A percentile compares a stretch with the other conserved stretches of the same genome.
phyloP scores from a whole-genome alignment of 2,329 filamentous ascomycete species.

The Thermothelomyces thermophilus region DNA sequence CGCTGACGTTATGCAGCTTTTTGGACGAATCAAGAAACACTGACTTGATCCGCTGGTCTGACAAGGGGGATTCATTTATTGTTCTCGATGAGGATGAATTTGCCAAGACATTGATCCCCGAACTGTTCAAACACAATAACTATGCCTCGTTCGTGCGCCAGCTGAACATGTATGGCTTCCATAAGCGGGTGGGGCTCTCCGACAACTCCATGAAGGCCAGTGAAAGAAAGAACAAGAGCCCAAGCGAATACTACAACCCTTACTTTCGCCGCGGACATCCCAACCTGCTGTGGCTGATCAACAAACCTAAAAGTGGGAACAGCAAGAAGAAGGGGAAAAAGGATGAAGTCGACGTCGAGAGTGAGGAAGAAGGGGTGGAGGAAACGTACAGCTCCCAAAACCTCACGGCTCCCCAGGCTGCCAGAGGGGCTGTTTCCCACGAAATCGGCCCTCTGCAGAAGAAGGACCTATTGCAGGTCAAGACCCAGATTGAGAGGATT shows the following conservation, averaged over 20 bases:
- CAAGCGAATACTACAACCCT: slow-evolving; percentile 95
- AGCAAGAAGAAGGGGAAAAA: slow-evolving; percentile 54
- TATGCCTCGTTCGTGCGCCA: slow-evolving; percentile 95
- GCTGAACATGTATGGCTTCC: slow-evolving; percentile 96
- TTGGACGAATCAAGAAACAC: slow-evolving; percentile 89
- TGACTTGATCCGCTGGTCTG: slow-evolving; percentile 93
- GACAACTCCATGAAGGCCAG: slow-evolving; percentile 98
- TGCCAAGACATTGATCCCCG: slow-evolving; percentile 91
- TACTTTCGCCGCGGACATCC: slow-evolving; percentile 92
- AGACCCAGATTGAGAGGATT: slow-evolving; percentile 73
- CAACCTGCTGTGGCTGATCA: slow-evolving; percentile 90
- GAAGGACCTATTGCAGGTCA: slow-evolving; percentile 71
- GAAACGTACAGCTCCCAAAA: slow-evolving; percentile 32
- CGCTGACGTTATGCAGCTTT: slow-evolving; percentile 55
- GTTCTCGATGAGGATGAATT: slow-evolving; percentile 98
- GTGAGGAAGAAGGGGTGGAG: slow-evolving; percentile 55
- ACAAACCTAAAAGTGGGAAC: slow-evolving; percentile 77
- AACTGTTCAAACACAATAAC: slow-evolving; percentile 98
- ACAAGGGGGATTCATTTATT: slow-evolving; percentile 92
- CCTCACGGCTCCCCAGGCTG: slow-evolving; percentile 12
- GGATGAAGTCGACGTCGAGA: slow-evolving; percentile 62
- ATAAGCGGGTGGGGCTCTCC: slow-evolving; percentile 87
- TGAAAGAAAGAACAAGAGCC: slow-evolving; percentile 94
- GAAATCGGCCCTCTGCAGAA: slow-evolving; percentile 48
- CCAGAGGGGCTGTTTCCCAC: slow-evolving; percentile 25